Evolutionary conservation across 2,329 filamentous ascomycete species (phyloP).

Genomic region (Phaeomoniella chlamydospora): DNA sequence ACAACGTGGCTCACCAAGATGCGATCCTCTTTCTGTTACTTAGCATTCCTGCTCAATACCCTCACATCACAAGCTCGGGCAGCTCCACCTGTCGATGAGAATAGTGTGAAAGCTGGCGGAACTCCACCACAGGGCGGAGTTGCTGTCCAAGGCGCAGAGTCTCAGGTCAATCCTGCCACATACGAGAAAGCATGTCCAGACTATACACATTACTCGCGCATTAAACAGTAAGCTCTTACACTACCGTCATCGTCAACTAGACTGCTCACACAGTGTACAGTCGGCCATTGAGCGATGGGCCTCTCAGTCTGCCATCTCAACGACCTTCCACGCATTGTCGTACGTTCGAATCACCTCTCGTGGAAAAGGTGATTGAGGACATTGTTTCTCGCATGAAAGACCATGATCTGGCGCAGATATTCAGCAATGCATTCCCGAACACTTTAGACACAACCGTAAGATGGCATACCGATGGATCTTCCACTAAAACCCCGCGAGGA

Average conservation of each 20-base stretch:
- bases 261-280: slow-evolving; percentile 32
- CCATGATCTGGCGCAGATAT: slow-evolving; percentile 77
- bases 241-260: too few species aligned
- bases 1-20: too few species aligned
- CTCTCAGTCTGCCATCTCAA: slow-evolving; percentile 70
- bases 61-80: too few species aligned
- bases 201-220: slow-evolving; percentile 13
- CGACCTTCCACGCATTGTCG: slow-evolving; percentile 68
- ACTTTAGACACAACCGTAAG: slow-evolving; percentile 80
- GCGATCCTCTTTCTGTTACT: too few species aligned
- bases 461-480: slow-evolving; percentile 60
- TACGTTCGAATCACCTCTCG: slow-evolving; percentile 73
- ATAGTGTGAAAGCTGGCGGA: too few species aligned
- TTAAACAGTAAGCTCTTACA: slow-evolving; percentile 9
- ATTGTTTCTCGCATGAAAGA: slow-evolving; percentile 68
- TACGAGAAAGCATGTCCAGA: slow-evolving; percentile 13
- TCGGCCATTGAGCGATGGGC: slow-evolving; percentile 64
- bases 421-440: slow-evolving; percentile 91
- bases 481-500: slow-evolving; percentile 16
- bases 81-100: too few species aligned
- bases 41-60: too few species aligned
- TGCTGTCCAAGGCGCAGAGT: too few species aligned
- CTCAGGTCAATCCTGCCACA: slow-evolving; percentile 3
- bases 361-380: slow-evolving; percentile 77
- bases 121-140: too few species aligned